Percentiles rank a stretch among this genome's conserved stretches.
Evolutionary conservation across 768 basidiomycete species (phyloP).

Genomic region (Exsudoporus frostii): DNA sequence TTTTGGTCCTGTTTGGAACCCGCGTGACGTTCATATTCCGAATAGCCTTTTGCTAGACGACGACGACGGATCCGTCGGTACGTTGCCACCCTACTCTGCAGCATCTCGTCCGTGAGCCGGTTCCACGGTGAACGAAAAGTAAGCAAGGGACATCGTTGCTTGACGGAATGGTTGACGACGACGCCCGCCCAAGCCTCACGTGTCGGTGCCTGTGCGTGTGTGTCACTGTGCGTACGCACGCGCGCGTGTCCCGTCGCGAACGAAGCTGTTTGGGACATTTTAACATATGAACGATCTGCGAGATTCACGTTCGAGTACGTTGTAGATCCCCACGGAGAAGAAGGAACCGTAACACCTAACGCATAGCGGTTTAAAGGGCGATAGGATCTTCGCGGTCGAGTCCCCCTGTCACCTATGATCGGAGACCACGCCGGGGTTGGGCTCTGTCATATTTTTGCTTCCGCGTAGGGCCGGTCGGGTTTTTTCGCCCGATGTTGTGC

Average conservation of each 20-base stretch:
- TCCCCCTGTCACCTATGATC: constrained; percentile 16
- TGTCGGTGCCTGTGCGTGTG: no score
- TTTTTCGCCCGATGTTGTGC: no score
- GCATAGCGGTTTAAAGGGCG: not conserved
- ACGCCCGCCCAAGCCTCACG: not conserved
- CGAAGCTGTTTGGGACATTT: not conserved
- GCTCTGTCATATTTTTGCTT: no score
- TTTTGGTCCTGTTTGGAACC: not conserved
- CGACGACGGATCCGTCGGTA: not conserved
- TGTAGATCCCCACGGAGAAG: constrained; percentile 2
- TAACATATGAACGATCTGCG: constrained; percentile 8
- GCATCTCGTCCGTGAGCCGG: not conserved
- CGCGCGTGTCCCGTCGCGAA: not conserved
- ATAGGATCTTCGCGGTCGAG: constrained; percentile 8
- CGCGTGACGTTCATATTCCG: not conserved
- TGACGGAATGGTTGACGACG: not conserved
- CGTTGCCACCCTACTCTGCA: constrained; percentile 7
- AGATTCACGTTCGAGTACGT: constrained; percentile 11
- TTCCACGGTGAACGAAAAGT: no score
- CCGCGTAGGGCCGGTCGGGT: no score
- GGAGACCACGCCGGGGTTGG: not conserved
- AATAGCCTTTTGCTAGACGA: not conserved
- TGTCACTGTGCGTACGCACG: not conserved
- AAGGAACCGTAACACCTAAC: not conserved
- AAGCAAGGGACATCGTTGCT: not conserved